These are phyloP conservation scores for Amanita pseudoporphyria DNA, from an alignment of 768 basidiomycete genomes.

Conservation along the genomic window DNA sequence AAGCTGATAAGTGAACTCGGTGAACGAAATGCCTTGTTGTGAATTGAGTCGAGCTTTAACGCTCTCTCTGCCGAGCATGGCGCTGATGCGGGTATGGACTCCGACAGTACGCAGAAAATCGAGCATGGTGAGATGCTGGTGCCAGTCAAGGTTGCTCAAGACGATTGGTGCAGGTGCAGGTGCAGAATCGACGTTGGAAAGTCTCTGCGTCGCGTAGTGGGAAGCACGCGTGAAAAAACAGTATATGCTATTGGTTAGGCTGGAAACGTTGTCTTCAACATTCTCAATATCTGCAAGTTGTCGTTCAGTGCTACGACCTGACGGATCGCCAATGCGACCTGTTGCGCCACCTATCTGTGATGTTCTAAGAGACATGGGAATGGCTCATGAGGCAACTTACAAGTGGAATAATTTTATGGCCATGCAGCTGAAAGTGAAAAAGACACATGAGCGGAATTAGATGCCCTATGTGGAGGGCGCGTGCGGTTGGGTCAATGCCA, in stretches of 20 bases:
- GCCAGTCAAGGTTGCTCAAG: slow-evolving; percentile 63
- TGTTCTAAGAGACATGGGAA: neutral
- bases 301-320: slow-evolving; percentile 79
- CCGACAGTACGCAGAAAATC: slow-evolving; percentile 83
- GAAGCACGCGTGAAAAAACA: slow-evolving; percentile 63
- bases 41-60: slow-evolving; percentile 74
- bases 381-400: slow-evolving; percentile 37
- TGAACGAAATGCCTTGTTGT: slow-evolving; percentile 90
- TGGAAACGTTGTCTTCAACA: slow-evolving; percentile 55
- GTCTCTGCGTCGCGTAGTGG: slow-evolving; percentile 41
- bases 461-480: slow-evolving; percentile 88
- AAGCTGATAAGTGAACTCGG: slow-evolving; percentile 96
- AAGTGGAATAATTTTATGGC: slow-evolving; percentile 75
- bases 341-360: slow-evolving; percentile 91
- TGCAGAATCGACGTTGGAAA: slow-evolving; percentile 7
- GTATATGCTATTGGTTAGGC: slow-evolving; percentile 56
- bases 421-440: slow-evolving; percentile 81
- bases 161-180: slow-evolving; percentile 21
- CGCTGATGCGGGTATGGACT: slow-evolving; percentile 70
- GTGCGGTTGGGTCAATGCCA: slow-evolving; percentile 90
- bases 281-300: slow-evolving; percentile 49
- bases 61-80: slow-evolving; percentile 87
- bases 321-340: slow-evolving; percentile 94
- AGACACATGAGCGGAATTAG: slow-evolving; percentile 80
- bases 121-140: slow-evolving; percentile 59